Evolutionary conservation across 148 eudicot genomes (phyloP).

Genomic region (Suaeda aralocaspica): DNA sequence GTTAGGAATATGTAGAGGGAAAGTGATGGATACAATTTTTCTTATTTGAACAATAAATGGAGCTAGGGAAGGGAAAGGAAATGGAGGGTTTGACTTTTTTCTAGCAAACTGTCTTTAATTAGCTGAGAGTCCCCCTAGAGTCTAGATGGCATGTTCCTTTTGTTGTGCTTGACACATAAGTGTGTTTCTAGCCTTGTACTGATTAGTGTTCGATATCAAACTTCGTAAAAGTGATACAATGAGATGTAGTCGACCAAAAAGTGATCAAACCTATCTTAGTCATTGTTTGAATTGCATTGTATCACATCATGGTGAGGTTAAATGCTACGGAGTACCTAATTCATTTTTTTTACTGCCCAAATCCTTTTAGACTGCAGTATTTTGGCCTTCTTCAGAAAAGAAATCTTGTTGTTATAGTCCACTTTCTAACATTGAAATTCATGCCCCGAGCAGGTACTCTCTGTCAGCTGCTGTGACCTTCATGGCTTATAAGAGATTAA

Average conservation of each 20-base stretch:
- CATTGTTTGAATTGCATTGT: neutral
- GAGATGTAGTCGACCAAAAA: slow-evolving; percentile 1
- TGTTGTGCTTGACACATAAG: too few relatives aligned
- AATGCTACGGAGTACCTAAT: neutral
- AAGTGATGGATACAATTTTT: too few relatives aligned
- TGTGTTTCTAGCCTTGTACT: neutral
- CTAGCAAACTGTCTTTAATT: too few relatives aligned
- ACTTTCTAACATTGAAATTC: neutral
- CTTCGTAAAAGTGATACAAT: neutral
- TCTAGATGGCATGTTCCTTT: too few relatives aligned
- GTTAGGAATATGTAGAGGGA: too few relatives aligned
- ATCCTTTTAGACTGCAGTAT: neutral
- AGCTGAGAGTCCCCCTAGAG: too few relatives aligned
- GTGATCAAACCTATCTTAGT: neutral
- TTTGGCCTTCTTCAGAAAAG: neutral
- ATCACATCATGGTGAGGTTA: neutral
- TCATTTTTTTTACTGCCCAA: neutral
- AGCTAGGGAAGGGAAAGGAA: too few relatives aligned
- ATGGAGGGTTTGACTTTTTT: too few relatives aligned
- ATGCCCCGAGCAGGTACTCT: slow-evolving; percentile 57
- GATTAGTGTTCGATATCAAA: too few relatives aligned
- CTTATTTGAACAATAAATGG: too few relatives aligned
- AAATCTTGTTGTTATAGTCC: neutral
- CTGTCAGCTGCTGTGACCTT: slow-evolving; percentile 79
- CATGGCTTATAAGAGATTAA: slow-evolving; percentile 78